phyloP scores from a whole-genome alignment of 2,329 filamentous ascomycete genomes.

The Epicoccum sorghinum region DNA sequence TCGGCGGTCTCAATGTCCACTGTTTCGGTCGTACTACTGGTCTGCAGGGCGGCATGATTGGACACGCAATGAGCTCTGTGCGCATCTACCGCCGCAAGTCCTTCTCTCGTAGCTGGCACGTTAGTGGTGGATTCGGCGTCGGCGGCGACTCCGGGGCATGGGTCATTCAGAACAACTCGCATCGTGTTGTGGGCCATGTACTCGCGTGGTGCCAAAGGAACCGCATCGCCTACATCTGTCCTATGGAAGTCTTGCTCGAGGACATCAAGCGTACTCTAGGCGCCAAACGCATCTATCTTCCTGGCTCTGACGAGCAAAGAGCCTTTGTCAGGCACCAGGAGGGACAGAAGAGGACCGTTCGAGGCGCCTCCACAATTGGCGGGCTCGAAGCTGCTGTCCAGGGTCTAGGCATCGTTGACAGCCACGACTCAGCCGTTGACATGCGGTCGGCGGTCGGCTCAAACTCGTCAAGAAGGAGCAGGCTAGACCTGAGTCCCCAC shows the following conservation, averaged over 20 bases:
- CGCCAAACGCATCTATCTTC: slow-evolving; percentile 72
- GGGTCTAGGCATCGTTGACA: slow-evolving; percentile 38
- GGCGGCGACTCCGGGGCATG: slow-evolving; percentile 93
- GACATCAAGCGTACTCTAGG: slow-evolving; percentile 83
- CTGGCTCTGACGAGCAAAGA: slow-evolving; percentile 56
- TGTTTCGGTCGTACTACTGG: slow-evolving; percentile 89
- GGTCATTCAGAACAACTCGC: slow-evolving; percentile 82
- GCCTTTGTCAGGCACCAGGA: slow-evolving; percentile 17
- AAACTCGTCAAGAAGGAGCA: not conserved
- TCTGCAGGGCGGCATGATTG: slow-evolving; percentile 77
- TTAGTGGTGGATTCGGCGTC: slow-evolving; percentile 68
- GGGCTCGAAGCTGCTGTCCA: slow-evolving; percentile 37
- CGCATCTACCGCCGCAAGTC: slow-evolving; percentile 85
- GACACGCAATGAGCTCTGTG: slow-evolving; percentile 78
- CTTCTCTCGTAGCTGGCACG: slow-evolving; percentile 74
- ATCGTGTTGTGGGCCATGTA: slow-evolving; percentile 85
- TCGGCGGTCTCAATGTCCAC: slow-evolving; percentile 81
- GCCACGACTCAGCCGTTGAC: slow-evolving; percentile 32
- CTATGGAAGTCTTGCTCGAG: slow-evolving; percentile 87
- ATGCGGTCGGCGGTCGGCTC: slow-evolving; percentile 21
- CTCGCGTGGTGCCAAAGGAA: slow-evolving; percentile 84
- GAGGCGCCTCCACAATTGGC: slow-evolving; percentile 17
- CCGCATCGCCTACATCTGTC: slow-evolving; percentile 86
- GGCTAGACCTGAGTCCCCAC: slow-evolving; percentile 5
- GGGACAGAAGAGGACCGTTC: slow-evolving; percentile 10